A percentile compares a stretch with the other conserved stretches of the same genome.
phyloP scores from a whole-genome alignment of 768 basidiomycete species.

The Calocybe indica region DNA sequence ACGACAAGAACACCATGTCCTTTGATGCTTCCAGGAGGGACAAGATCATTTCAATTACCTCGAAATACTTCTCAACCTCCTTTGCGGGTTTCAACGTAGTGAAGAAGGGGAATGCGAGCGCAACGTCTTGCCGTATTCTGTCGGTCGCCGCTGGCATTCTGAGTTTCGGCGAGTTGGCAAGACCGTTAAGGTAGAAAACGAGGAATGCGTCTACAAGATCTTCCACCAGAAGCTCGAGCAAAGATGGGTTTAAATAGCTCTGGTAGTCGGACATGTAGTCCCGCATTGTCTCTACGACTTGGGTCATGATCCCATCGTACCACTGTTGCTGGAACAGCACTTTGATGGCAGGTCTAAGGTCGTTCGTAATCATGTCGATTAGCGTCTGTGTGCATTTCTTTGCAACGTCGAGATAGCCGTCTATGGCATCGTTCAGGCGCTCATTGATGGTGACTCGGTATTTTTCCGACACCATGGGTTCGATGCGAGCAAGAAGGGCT shows the following conservation, averaged over 20 bases:
- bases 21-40: constrained; percentile 81
- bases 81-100: constrained; percentile 65
- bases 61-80: constrained; percentile 80
- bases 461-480: constrained; percentile 90
- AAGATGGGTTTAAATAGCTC: constrained; percentile 80
- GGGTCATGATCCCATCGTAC: constrained; percentile 86
- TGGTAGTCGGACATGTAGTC: constrained; percentile 98
- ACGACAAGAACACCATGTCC: constrained; percentile 87
- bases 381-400: constrained; percentile 95
- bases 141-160: constrained; percentile 83
- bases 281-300: constrained; percentile 91
- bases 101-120: constrained; percentile 77
- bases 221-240: constrained; percentile 89
- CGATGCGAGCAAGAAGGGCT: constrained; percentile 75
- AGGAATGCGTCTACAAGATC: constrained; percentile 90
- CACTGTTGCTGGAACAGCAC: constrained; percentile 76
- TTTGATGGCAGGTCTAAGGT: constrained; percentile 83
- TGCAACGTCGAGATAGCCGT: constrained; percentile 96
- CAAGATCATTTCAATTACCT: constrained; percentile 80
- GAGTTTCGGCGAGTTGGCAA: constrained; percentile 80
- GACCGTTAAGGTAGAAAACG: constrained; percentile 82
- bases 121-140: constrained; percentile 77
- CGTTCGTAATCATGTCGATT: constrained; percentile 93
- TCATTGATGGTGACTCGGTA: constrained; percentile 81
- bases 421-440: constrained; percentile 91